Conservation (phyloP, 495 filamentous ascomycete genomes). For the Apodospora peruviana region DNA sequence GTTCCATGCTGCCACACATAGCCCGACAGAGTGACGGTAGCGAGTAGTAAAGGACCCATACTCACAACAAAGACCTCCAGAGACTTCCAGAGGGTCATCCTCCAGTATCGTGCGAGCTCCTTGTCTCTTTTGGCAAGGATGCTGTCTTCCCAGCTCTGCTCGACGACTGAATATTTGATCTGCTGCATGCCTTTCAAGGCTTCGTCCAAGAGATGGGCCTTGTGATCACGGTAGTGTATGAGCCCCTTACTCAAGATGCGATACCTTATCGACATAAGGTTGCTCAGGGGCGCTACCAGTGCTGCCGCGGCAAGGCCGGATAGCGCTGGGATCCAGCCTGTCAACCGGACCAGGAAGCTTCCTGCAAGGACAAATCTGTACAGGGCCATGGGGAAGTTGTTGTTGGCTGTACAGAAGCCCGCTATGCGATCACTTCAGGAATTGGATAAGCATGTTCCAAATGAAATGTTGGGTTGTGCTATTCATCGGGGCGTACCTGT, state of each 20-base stretch:
- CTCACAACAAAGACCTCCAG: conserved; percentile 53
- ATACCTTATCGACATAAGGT: conserved; percentile 51
- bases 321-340: conserved; percentile 59
- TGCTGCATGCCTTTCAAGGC: conserved; percentile 69
- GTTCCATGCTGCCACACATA: conserved; percentile 42
- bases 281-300: conserved; percentile 54
- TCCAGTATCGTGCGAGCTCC: conserved; percentile 58
- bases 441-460: neutral
- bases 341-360: conserved; percentile 51
- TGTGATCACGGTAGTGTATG: conserved; percentile 65
- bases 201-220: conserved; percentile 63
- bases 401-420: conserved; percentile 55
- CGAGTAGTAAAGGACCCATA: conserved; percentile 56
- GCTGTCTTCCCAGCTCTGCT: conserved; percentile 59
- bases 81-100: conserved; percentile 44
- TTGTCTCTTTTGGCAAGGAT: conserved; percentile 52
- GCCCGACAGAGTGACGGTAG: conserved; percentile 52
- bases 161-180: conserved; percentile 69
- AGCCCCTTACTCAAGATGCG: conserved; percentile 51
- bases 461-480: conserved; percentile 1
- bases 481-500: conserved; percentile 24
- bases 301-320: conserved; percentile 53
- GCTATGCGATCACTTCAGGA: conserved; percentile 48
- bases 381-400: conserved; percentile 46
- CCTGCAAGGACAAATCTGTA: conserved; percentile 52